phyloP scores from a whole-genome alignment of 257 asterid species.

The Ehretia macrophylla region DNA sequence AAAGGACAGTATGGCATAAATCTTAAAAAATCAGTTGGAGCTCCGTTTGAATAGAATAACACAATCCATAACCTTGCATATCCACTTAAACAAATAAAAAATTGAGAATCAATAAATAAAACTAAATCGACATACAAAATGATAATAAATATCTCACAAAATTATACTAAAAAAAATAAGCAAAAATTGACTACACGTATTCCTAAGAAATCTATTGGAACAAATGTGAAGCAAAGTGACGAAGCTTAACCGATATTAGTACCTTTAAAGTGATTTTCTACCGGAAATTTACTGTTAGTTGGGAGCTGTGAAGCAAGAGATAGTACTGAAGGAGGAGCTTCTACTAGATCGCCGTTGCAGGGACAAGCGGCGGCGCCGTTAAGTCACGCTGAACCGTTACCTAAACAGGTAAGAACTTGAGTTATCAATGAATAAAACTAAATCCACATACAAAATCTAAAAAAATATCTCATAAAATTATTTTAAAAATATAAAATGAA shows the following conservation, averaged over 20 bases:
- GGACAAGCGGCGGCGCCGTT: too few species aligned
- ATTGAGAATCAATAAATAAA: background rate
- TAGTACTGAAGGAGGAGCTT: background rate
- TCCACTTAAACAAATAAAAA: background rate
- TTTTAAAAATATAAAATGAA: background rate
- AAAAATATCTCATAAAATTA: background rate
- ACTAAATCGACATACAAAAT: too few species aligned
- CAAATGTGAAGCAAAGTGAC: too few species aligned
- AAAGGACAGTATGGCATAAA: background rate
- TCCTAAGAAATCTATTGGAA: background rate
- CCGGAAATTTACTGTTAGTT: too few species aligned
- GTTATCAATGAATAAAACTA: background rate
- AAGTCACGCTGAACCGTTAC: background rate
- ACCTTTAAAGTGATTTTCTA: too few species aligned
- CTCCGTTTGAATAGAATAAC: background rate
- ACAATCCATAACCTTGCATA: background rate
- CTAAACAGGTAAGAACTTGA: background rate
- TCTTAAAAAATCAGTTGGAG: background rate
- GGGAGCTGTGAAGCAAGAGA: background rate
- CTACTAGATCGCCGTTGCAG: too few species aligned
- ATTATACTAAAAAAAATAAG: too few species aligned
- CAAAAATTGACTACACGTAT: too few species aligned
- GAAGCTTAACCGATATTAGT: too few species aligned
- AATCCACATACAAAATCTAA: too few species aligned
- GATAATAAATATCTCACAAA: background rate